Evolutionary conservation across 345 rosid genomes (phyloP).

Genomic region (Linum lewisii): DNA sequence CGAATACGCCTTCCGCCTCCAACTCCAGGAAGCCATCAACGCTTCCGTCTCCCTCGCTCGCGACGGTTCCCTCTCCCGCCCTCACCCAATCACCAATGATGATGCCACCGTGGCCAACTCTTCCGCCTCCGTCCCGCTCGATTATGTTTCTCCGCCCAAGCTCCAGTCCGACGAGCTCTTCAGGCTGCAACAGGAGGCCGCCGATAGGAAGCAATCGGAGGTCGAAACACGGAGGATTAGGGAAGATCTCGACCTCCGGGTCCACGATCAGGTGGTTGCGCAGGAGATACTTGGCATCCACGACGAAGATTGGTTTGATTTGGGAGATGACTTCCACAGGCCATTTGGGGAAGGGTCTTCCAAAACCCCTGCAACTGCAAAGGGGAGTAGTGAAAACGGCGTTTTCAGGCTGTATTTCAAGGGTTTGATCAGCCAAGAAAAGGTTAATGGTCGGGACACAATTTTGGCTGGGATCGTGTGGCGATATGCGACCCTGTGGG

Average conservation of each 20-base stretch:
- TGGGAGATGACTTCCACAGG: not conserved
- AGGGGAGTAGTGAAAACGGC: not conserved
- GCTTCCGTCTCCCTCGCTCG: slow-evolving; percentile 2
- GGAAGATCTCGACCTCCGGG: not conserved
- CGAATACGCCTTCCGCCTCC: slow-evolving; percentile 2
- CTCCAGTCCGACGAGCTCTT: not conserved
- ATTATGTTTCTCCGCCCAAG: no score
- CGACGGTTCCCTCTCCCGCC: not conserved
- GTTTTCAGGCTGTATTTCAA: slow-evolving; percentile 1
- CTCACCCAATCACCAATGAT: not conserved
- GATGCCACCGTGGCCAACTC: not conserved
- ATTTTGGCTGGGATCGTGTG: slow-evolving; percentile 35
- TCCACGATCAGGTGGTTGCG: slow-evolving; percentile 8
- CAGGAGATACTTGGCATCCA: not conserved
- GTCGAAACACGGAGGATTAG: not conserved
- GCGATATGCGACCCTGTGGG: slow-evolving; percentile 37
- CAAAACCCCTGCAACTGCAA: not conserved
- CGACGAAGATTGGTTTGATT: not conserved
- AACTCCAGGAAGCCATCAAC: slow-evolving; percentile 8
- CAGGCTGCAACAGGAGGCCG: not conserved
- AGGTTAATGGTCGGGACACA: slow-evolving; percentile 20
- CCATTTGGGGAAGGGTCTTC: not conserved
- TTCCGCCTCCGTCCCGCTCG: not conserved
- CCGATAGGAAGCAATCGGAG: not conserved
- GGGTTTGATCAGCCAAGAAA: slow-evolving; percentile 18